A percentile compares a stretch with the other conserved stretches of the same genome.
Conservation (phyloP, 768 basidiomycete genomes). For the Lentinus tigrinus region DNA sequence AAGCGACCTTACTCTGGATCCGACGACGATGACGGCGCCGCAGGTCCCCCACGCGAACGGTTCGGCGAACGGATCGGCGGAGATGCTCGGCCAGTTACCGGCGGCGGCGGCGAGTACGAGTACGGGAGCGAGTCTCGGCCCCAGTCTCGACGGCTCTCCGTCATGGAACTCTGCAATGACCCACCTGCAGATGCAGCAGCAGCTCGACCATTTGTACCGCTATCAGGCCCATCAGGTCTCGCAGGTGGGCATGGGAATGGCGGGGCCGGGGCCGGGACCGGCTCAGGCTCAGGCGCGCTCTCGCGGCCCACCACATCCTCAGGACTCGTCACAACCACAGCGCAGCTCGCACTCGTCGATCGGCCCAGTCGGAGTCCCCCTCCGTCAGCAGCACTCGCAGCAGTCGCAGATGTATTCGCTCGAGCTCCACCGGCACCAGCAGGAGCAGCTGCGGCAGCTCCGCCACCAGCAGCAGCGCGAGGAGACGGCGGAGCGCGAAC, state of each 20-base stretch:
- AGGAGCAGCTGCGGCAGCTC: slow-evolving; percentile 31
- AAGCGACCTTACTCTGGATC: slow-evolving; percentile 64
- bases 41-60: slow-evolving; percentile 22
- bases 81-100: slow-evolving; percentile 33
- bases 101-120: slow-evolving; percentile 46
- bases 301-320: slow-evolving; percentile 34
- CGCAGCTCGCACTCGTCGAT: slow-evolving; percentile 48
- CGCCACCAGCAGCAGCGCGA: slow-evolving; percentile 38
- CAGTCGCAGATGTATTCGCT: slow-evolving; percentile 40
- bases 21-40: slow-evolving; percentile 43
- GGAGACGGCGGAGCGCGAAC: slow-evolving; percentile 34
- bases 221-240: slow-evolving; percentile 34
- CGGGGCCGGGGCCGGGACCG: slow-evolving; percentile 3
- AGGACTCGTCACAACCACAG: slow-evolving; percentile 31
- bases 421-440: slow-evolving; percentile 47
- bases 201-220: slow-evolving; percentile 48
- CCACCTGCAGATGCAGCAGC: slow-evolving; percentile 42
- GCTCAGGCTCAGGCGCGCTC: slow-evolving; percentile 15
- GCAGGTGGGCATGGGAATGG: slow-evolving; percentile 25
- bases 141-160: slow-evolving; percentile 75
- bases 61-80: slow-evolving; percentile 1
- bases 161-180: slow-evolving; percentile 90
- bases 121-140: slow-evolving; percentile 76
- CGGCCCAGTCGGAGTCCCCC: slow-evolving; percentile 32
- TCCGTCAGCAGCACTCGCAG: slow-evolving; percentile 18